These are phyloP conservation scores for Aaosphaeria arxii DNA, from an alignment of 2,329 filamentous ascomycete species.

Conservation along the genomic window DNA sequence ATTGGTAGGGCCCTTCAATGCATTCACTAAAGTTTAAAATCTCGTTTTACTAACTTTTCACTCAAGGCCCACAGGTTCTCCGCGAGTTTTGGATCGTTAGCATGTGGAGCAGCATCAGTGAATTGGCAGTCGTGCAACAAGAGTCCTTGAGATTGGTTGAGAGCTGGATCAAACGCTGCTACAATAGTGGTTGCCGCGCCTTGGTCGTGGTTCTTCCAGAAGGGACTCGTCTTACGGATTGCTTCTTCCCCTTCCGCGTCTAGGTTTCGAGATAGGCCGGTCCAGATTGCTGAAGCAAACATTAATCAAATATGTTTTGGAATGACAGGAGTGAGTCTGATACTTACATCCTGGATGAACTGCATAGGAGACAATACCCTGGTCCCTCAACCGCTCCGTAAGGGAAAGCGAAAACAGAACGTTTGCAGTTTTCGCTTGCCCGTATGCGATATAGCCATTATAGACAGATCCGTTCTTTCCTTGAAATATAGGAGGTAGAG, in stretches of 20 bases:
- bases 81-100: conserved; percentile 20
- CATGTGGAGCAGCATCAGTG: conserved; percentile 20
- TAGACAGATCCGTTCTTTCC: conserved; percentile 3
- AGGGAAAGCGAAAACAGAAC: conserved; percentile 26
- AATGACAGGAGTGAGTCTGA: background rate
- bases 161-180: conserved; percentile 27
- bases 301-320: background rate
- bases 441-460: conserved; percentile 29
- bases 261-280: conserved; percentile 22
- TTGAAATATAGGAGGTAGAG: conserved; percentile 15
- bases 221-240: conserved; percentile 20
- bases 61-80: conserved; percentile 29
- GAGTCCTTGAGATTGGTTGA: conserved; percentile 19
- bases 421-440: conserved; percentile 30
- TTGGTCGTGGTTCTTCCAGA: conserved; percentile 35
- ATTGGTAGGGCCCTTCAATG: too few relatives aligned
- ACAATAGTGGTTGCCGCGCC: conserved; percentile 28
- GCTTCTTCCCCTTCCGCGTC: conserved; percentile 23
- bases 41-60: conserved; percentile 21
- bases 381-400: conserved; percentile 12
- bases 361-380: conserved; percentile 26
- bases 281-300: conserved; percentile 25
- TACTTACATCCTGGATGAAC: conserved; percentile 33
- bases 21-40: conserved; percentile 14
- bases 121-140: conserved; percentile 27